Evolutionary conservation across 495 filamentous ascomycete genomes (phyloP).

Genomic region (Daldinia caldariorum): DNA sequence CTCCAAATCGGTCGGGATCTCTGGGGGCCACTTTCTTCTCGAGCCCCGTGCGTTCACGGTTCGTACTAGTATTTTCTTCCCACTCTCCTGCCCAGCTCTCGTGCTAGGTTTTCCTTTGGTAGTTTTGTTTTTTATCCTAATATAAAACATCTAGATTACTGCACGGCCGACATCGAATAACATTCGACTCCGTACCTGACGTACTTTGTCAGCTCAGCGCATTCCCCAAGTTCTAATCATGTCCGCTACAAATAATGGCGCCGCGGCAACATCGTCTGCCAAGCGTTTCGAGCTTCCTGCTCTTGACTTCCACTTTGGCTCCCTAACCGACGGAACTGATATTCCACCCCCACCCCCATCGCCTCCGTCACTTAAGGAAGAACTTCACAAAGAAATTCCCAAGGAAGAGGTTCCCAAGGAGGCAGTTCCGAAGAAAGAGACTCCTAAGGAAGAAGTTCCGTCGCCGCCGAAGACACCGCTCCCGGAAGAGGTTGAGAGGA

Average conservation of each 20-base stretch:
- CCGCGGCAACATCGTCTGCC: constrained; percentile 36
- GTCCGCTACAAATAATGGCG: constrained; percentile 39
- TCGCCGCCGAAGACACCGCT: constrained; percentile 50
- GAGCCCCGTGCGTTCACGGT: constrained; percentile 36
- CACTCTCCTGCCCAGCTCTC: constrained; percentile 14
- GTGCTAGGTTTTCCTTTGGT: constrained; percentile 32
- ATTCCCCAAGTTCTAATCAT: constrained; percentile 28
- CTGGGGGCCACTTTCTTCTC: constrained; percentile 30
- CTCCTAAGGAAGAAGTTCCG: constrained; percentile 56
- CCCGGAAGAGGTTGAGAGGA: constrained; percentile 41
- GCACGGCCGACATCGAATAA: constrained; percentile 26
- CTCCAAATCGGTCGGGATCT: constrained; percentile 32
- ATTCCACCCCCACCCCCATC: constrained; percentile 65
- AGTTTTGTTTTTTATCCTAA: constrained; percentile 28
- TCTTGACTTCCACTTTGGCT: constrained; percentile 61
- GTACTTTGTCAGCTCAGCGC: constrained; percentile 19
- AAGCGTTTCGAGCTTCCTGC: constrained; percentile 65
- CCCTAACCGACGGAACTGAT: constrained; percentile 65
- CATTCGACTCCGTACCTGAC: constrained; percentile 25
- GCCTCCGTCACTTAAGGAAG: constrained; percentile 52
- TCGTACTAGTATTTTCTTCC: constrained; percentile 30
- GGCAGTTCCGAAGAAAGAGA: constrained; percentile 34
- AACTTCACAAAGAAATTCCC: constrained; percentile 25
- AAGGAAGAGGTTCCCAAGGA: constrained; percentile 53
- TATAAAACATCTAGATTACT: constrained; percentile 21